Evolutionary conservation across 176 grass and related monocot species (phyloP).

Genomic region (Ananas comosus): DNA sequence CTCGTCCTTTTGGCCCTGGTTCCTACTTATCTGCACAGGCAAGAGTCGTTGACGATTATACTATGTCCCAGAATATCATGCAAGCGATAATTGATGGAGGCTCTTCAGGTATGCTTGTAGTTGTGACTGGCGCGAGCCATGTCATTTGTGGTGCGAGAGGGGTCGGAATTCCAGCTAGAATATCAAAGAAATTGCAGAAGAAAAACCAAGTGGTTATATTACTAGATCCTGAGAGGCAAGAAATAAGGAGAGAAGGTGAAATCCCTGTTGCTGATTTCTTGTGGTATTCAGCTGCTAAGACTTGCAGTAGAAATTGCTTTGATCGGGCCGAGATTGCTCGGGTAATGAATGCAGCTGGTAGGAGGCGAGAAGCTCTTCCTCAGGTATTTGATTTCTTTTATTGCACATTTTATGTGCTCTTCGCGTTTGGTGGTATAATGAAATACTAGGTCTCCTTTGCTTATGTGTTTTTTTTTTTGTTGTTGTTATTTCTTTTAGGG

Average conservation of each 20-base stretch:
- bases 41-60: conserved; percentile 95
- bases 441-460: not conserved
- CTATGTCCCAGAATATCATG: conserved; percentile 83
- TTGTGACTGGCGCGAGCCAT: conserved; percentile 85
- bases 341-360: conserved; percentile 96
- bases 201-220: conserved; percentile 88
- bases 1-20: conserved; percentile 58
- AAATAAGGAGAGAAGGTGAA: conserved; percentile 93
- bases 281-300: conserved; percentile 94
- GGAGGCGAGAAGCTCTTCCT: conserved; percentile 73
- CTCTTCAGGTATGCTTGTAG: conserved; percentile 78
- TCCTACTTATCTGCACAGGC: conserved; percentile 92
- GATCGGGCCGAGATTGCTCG: conserved; percentile 94
- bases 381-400: conserved; percentile 44
- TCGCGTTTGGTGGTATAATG: not conserved
- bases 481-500: too few relatives aligned
- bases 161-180: conserved; percentile 78
- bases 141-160: conserved; percentile 87
- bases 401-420: not conserved
- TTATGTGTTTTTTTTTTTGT: not conserved
- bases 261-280: conserved; percentile 84
- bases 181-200: conserved; percentile 95
- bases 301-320: conserved; percentile 95
- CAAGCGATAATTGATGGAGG: conserved; percentile 58
- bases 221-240: conserved; percentile 95